Evolutionary conservation across 176 grass and related monocot species (phyloP), one percentile per base, ranked within the genome.

Genomic region (Saccharum officinarum): DNA sequence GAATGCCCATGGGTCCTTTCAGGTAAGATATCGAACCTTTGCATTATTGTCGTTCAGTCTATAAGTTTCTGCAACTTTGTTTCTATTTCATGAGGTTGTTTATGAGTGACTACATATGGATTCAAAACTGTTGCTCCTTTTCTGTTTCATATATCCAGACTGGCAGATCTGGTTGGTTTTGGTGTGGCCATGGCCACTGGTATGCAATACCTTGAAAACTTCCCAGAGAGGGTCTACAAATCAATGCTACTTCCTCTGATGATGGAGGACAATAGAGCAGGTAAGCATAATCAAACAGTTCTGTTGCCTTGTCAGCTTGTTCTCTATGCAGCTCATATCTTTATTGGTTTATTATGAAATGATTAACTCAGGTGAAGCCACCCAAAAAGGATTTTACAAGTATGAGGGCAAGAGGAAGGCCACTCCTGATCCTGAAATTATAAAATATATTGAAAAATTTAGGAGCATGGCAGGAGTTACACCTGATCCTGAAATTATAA

Each of bases 1-100:
- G 97, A 78, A 95, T 98, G 97, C 97, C 97, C 60, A 96, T 95
- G 93, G 97, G 97, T 70, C 97, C 97, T 55, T 95, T 98, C 91
- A 98, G 96, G 97, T 98, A 41, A 80, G 84, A 84, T 69, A 86
- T 69, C 49, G 2, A 71, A 36, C 75, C 69, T 52, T 28, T 62
- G 3, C 34, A 22, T 60, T 39, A 23, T 69, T 87, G 15, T 65
- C 1, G 3, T 47, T 25, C 13, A 52, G 60, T 70, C 46, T 71
- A 44, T 80, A 74, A n/a, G 15, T 80, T 87, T 71, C 31, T 85
- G 10, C 11, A 75, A 3, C 44, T 45, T 79, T 23, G 2, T 66
- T 71, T 55, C 38, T 13, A 8, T 86, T 82, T 73, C 57, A 40
- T 38, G 28, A 52, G 47, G 47, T 52, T 18, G 5, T 5, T 52